phyloP scores from a whole-genome alignment of 106 monocot species.

The Dendrobium nobile region DNA sequence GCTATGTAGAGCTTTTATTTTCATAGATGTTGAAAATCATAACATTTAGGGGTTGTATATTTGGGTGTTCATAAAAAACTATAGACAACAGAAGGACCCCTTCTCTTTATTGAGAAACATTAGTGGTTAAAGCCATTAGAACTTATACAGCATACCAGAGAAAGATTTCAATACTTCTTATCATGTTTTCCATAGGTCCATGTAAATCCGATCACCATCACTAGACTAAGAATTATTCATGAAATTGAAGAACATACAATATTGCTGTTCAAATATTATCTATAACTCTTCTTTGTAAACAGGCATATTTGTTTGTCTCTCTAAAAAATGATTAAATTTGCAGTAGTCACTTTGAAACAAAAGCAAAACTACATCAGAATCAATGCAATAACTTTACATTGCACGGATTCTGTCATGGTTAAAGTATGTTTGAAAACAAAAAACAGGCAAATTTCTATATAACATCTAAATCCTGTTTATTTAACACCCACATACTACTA shows the following conservation, averaged over 20 bases:
- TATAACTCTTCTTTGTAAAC: neutral
- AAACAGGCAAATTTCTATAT: too few relatives aligned
- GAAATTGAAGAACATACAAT: neutral
- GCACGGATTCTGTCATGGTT: neutral
- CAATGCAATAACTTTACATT: neutral
- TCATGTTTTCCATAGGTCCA: neutral
- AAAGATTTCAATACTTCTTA: neutral
- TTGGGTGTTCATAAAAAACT: neutral
- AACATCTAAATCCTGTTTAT: too few relatives aligned
- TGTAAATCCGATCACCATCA: neutral
- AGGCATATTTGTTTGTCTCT: neutral
- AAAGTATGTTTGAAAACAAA: too few relatives aligned
- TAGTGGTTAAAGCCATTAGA: neutral
- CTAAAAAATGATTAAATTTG: neutral
- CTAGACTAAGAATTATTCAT: neutral
- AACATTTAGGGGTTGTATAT: neutral
- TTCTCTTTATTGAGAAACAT: neutral
- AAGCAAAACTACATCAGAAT: neutral
- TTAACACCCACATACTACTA: too few relatives aligned
- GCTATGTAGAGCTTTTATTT: neutral
- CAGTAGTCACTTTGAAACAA: neutral
- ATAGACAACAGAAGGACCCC: neutral
- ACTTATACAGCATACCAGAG: neutral
- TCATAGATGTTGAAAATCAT: neutral
- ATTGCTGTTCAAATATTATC: neutral